Percentiles rank a stretch among this genome's conserved stretches.
phyloP scores from a whole-genome alignment of 2,329 filamentous ascomycete species.

The Cryphonectria japonica region DNA sequence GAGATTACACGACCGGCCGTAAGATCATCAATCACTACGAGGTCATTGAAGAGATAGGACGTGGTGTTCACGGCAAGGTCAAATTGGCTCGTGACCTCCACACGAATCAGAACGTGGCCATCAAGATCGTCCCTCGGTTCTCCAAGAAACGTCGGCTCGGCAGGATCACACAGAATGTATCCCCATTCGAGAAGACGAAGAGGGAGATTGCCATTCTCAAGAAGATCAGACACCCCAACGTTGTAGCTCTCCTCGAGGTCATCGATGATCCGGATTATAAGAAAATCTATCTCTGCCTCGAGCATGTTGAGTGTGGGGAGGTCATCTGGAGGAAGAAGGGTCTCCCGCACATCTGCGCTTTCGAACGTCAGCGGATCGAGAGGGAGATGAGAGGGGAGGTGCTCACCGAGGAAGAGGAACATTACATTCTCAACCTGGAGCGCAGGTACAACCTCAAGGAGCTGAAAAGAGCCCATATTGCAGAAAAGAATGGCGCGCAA shows the following conservation, averaged over 20 bases:
- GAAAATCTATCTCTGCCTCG: slow-evolving; percentile 97
- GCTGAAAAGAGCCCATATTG: slow-evolving; percentile 59
- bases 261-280: slow-evolving; percentile 95
- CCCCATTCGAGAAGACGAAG: slow-evolving; percentile 80
- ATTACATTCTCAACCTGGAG: slow-evolving; percentile 62
- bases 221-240: slow-evolving; percentile 96
- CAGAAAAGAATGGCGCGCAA: slow-evolving; percentile 55
- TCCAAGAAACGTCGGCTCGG: slow-evolving; percentile 93
- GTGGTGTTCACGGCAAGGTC: slow-evolving; percentile 96
- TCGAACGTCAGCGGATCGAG: slow-evolving; percentile 82
- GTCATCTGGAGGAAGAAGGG: slow-evolving; percentile 93
- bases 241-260: slow-evolving; percentile 92
- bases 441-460: slow-evolving; percentile 62
- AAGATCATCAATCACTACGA: slow-evolving; percentile 99
- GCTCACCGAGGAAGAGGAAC: slow-evolving; percentile 63
- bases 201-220: slow-evolving; percentile 97
- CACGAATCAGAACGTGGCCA: slow-evolving; percentile 81
- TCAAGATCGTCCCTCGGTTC: slow-evolving; percentile 97
- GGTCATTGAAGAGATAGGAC: slow-evolving; percentile 92
- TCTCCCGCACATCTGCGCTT: slow-evolving; percentile 77
- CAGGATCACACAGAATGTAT: slow-evolving; percentile 66
- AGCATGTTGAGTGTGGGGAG: slow-evolving; percentile 93
- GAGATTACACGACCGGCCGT: slow-evolving; percentile 84
- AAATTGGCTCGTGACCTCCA: slow-evolving; percentile 85
- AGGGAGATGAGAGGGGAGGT: slow-evolving; percentile 66